These are phyloP conservation scores for Paramecium pentaurelia DNA, from an alignment of 73 alveolate species.

Conservation along the genomic window DNA sequence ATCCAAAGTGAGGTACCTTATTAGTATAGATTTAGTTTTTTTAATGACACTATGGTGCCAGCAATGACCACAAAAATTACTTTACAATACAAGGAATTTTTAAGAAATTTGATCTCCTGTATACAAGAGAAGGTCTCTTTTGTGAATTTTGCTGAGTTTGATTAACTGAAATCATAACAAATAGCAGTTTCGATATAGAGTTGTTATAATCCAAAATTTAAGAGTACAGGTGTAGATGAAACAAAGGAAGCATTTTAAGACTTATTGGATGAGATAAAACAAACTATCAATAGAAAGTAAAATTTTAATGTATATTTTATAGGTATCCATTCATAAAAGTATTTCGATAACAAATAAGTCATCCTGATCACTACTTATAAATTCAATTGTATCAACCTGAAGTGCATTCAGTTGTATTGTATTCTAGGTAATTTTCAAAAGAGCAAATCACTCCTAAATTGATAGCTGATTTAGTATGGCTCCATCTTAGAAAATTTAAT, in stretches of 20 bases:
- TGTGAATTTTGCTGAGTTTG: not conserved
- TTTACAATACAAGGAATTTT: not conserved
- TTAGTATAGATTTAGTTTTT: not conserved
- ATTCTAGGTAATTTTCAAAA: not conserved
- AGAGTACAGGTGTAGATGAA: not conserved
- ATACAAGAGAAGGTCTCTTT: not conserved
- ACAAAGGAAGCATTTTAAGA: conserved; percentile 9
- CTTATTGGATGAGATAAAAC: not conserved
- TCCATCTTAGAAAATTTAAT: not conserved
- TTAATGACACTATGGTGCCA: not conserved
- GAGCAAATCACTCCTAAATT: not conserved
- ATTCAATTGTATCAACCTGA: not conserved
- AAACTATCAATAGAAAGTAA: conserved; percentile 26
- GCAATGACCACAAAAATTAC: not conserved
- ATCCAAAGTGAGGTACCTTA: not conserved
- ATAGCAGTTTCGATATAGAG: not conserved
- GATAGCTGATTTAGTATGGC: not conserved
- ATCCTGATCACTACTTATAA: not conserved
- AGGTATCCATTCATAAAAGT: conserved; percentile 13
- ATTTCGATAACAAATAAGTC: not conserved
- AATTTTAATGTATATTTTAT: not conserved
- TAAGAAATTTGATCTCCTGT: not conserved
- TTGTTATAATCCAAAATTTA: conserved; percentile 11
- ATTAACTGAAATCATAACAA: not conserved
- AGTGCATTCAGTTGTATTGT: not conserved